These are phyloP conservation scores for Leptosphaerulina australis DNA, from an alignment of 2,329 filamentous ascomycete species.

Conservation along the genomic window DNA sequence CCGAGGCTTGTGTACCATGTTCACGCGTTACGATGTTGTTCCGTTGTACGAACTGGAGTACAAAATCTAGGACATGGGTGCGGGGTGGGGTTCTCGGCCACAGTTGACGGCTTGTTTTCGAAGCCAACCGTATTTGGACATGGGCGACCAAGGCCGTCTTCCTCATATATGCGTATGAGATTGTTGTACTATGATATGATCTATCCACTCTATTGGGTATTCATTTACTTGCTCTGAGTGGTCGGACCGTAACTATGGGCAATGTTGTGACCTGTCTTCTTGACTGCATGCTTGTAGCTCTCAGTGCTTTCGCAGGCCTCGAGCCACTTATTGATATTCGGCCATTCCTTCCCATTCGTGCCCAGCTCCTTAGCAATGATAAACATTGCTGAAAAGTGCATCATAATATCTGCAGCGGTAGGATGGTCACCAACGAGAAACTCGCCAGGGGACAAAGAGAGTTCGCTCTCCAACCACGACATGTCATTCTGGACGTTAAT, in stretches of 20 bases:
- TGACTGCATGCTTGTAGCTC: conserved; percentile 48
- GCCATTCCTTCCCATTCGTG: conserved; percentile 38
- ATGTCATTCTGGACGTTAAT: conserved; percentile 55
- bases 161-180: too few species aligned
- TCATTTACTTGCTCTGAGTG: background rate
- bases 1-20: conserved; percentile 1
- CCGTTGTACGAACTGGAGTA: conserved; percentile 16
- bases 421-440: conserved; percentile 53
- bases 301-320: conserved; percentile 45
- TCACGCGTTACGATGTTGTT: background rate
- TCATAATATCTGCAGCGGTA: conserved; percentile 55
- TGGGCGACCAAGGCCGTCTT: background rate
- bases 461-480: conserved; percentile 53
- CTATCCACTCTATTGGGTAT: background rate
- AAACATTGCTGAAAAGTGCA: conserved; percentile 52
- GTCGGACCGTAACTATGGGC: conserved; percentile 8
- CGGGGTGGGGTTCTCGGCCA: conserved; percentile 13
- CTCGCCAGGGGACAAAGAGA: conserved; percentile 46
- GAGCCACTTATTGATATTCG: conserved; percentile 44
- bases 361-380: conserved; percentile 50
- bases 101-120: conserved; percentile 1
- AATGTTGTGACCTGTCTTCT: conserved; percentile 48
- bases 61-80: conserved; percentile 10
- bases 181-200: background rate
- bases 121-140: background rate